A percentile compares a stretch with the other conserved stretches of the same genome.
phyloP scores from a whole-genome alignment of 192 early-diverging fungal species.

The Coemansia aciculifera region DNA sequence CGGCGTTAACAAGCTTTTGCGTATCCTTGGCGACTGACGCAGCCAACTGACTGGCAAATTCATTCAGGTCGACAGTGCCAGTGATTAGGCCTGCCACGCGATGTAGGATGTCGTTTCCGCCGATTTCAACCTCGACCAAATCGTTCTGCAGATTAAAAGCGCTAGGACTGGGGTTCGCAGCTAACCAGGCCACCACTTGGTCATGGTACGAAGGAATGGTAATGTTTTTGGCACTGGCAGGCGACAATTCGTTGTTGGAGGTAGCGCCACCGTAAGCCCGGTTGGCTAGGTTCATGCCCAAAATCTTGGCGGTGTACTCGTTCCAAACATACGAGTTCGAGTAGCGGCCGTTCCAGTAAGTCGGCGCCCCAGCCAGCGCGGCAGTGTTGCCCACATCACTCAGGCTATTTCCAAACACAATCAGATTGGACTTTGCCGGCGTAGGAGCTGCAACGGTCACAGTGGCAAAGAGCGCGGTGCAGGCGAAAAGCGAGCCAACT shows the following conservation, averaged over 20 bases:
- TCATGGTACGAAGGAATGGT: constrained; percentile 48
- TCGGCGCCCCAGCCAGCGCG: not conserved
- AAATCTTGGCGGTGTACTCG: constrained; percentile 44
- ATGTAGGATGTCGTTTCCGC: constrained; percentile 42
- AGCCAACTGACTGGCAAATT: constrained; percentile 27
- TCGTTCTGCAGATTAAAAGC: constrained; percentile 42
- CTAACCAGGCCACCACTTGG: constrained; percentile 32
- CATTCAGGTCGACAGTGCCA: constrained; percentile 14
- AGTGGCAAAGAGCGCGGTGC: constrained; percentile 24
- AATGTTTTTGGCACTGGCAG: constrained; percentile 18
- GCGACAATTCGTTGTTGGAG: constrained; percentile 48
- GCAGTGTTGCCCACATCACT: constrained; percentile 40
- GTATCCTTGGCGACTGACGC: constrained; percentile 30
- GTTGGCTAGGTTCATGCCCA: constrained; percentile 39
- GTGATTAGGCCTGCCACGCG: constrained; percentile 15
- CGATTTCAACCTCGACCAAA: constrained; percentile 43
- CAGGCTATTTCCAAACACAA: constrained; percentile 52
- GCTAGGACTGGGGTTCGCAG: constrained; percentile 27
- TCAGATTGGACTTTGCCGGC: constrained; percentile 25
- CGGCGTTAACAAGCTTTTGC: constrained; percentile 24
- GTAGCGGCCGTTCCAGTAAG: constrained; percentile 46
- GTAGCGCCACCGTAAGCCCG: constrained; percentile 44
- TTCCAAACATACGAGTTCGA: constrained; percentile 52
- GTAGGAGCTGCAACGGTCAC: constrained; percentile 29
- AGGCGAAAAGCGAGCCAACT: constrained; percentile 16